These are phyloP conservation scores for Cladosporium sp. DNA, from an alignment of 2,329 filamentous ascomycete species.

Conservation along the genomic window DNA sequence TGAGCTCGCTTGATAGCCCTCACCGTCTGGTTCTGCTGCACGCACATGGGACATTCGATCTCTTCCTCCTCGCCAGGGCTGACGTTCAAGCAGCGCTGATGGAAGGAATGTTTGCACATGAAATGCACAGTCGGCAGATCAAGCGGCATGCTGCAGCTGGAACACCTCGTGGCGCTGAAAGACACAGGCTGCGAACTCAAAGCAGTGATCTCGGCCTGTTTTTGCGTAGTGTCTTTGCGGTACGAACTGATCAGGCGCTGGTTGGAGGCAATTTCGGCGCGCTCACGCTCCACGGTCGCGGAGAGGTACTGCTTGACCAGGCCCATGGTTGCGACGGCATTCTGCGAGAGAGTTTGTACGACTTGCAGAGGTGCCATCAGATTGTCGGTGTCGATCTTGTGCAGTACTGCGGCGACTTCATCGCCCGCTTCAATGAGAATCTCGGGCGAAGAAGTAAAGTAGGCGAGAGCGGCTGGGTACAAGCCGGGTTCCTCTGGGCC, in stretches of 20 bases:
- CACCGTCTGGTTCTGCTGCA: conserved; percentile 81
- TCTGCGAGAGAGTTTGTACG: conserved; percentile 81
- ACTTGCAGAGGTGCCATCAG: conserved; percentile 96
- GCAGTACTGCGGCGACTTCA: conserved; percentile 77
- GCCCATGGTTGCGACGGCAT: conserved; percentile 90
- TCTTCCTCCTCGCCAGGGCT: conserved; percentile 55
- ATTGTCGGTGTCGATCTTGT: conserved; percentile 84
- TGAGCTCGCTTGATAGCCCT: conserved; percentile 83
- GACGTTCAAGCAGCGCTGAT: conserved; percentile 81
- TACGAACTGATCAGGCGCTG: conserved; percentile 80
- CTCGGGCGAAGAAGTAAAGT: conserved; percentile 82
- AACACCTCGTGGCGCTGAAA: conserved; percentile 88
- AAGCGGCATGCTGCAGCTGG: conserved; percentile 73
- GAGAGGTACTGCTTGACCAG: conserved; percentile 93
- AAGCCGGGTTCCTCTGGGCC: conserved; percentile 87
- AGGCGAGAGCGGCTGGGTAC: conserved; percentile 88
- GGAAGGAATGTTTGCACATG: conserved; percentile 94
- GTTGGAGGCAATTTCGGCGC: conserved; percentile 80
- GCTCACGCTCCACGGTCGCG: conserved; percentile 84
- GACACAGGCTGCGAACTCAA: conserved; percentile 78
- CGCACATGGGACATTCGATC: conserved; percentile 84
- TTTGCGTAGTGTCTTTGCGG: conserved; percentile 77
- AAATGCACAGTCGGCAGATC: conserved; percentile 94
- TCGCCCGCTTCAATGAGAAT: conserved; percentile 84
- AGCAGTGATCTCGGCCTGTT: conserved; percentile 75